Evolutionary conservation across 345 rosid genomes (phyloP), one percentile per base, ranked within the genome.

Genomic region (Clarkia xantiana): DNA sequence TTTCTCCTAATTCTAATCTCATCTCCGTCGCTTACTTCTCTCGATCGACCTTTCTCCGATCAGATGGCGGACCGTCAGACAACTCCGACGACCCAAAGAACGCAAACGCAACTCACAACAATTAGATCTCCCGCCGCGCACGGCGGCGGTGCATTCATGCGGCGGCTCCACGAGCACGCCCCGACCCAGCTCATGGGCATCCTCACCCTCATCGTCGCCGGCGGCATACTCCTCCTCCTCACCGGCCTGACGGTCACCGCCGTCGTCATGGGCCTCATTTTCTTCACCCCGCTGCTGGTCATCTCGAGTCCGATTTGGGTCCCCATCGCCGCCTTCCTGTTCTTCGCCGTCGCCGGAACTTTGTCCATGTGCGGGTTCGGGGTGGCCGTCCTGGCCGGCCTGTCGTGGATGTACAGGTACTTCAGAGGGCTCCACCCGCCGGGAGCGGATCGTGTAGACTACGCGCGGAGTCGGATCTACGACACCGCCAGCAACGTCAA

Each of bases 301-400:
- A 3, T 90, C 45, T 66, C 78, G 9, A 77, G 91, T 75, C 96
- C 96, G 14, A 61, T 83, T 11, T 90, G 97, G 87, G 41, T 86
- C 16, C 89, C 98, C 0, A 42, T 67, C 0, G 72, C 51, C 51
- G 14, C 67, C 11, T 45, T 75, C 51, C 50, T 81, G 18, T 62
- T 76, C 58, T 6, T 73, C 1, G 19, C 59, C 11, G 23, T 54
- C 0, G 75, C 80, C 2, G 79, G 76, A 25, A 53, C 76, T 51
- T 54, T 81, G 55, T 66, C 71, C 3, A 14, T 78, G 7, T 75
- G 77, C 10, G 96, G 89, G 8, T 70, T 70, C 49, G 62, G 73
- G 9, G 61, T 76, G 1, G 73, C 70, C n/a, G 41, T 47, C 0
- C 63, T 60, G 45, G 88, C 74, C n/a, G 63, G 67, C 3, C 14